Percentiles rank a stretch among this genome's conserved stretches.
Conservation (phyloP, 1,139 yeast species). For the Zygotorulaspora mrakii region DNA sequence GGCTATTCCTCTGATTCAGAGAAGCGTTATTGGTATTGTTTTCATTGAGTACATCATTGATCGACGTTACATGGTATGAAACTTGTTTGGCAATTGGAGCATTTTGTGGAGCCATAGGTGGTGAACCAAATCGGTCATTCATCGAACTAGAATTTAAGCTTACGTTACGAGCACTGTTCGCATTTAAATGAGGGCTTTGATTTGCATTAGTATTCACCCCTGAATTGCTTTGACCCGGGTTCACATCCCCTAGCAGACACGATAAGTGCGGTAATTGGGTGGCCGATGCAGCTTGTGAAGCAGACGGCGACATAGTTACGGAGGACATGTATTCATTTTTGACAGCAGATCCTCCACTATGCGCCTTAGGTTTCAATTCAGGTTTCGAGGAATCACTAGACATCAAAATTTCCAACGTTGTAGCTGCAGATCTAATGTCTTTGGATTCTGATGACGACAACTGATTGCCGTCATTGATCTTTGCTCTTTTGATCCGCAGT, state of each 20-base stretch:
- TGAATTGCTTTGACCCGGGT: slow-evolving; percentile 2
- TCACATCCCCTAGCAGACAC: slow-evolving; percentile 10
- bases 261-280: slow-evolving; percentile 16
- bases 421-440: slow-evolving; percentile 14
- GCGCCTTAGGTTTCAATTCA: slow-evolving; percentile 10
- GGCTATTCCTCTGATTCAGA: slow-evolving; percentile 15
- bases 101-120: slow-evolving; percentile 8
- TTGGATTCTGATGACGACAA: slow-evolving; percentile 8
- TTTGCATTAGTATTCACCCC: neutral
- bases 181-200: neutral
- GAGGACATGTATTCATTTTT: slow-evolving; percentile 5
- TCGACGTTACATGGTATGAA: slow-evolving; percentile 11
- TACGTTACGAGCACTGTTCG: neutral
- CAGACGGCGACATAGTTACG: slow-evolving; percentile 1
- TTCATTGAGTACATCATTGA: slow-evolving; percentile 8
- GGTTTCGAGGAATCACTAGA: slow-evolving; percentile 13
- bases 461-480: slow-evolving; percentile 1
- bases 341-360: neutral
- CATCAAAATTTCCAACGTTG: slow-evolving; percentile 12
- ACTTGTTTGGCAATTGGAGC: slow-evolving; percentile 2
- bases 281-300: slow-evolving; percentile 9
- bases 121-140: slow-evolving; percentile 7
- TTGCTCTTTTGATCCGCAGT: slow-evolving; percentile 2
- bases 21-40: slow-evolving; percentile 18
- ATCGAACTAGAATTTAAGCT: slow-evolving; percentile 1